Percentiles rank a stretch among this genome's conserved stretches.
These are phyloP conservation scores for Chrysosphaeria jannelii DNA, from an alignment of 2,329 filamentous ascomycete species.

Conservation along the genomic window DNA sequence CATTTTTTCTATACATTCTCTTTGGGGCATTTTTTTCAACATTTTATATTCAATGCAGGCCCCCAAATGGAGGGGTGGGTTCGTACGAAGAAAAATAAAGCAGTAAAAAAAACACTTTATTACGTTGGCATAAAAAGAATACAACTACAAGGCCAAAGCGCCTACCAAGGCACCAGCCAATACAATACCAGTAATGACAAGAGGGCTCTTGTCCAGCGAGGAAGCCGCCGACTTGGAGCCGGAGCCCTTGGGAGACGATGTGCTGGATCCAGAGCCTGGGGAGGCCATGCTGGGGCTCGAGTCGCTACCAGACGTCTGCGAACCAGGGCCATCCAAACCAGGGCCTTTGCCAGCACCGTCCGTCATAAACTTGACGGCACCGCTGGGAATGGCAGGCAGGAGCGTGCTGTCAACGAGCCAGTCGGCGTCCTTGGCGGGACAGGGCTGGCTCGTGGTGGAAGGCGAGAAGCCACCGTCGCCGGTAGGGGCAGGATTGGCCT, in stretches of 20 bases:
- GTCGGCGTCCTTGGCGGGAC: slow-evolving; percentile 16
- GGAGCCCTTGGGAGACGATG: slow-evolving; percentile 7
- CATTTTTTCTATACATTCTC: too few species aligned
- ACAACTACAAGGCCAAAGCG: slow-evolving; percentile 13
- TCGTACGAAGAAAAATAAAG: too few species aligned
- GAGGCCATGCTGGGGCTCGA: slow-evolving; percentile 13
- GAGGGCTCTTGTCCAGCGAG: slow-evolving; percentile 11
- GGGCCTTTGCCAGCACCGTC: slow-evolving; percentile 21
- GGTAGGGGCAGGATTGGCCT: slow-evolving; percentile 18
- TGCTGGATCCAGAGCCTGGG: slow-evolving; percentile 11
- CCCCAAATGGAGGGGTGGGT: too few species aligned
- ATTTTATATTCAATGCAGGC: too few species aligned
- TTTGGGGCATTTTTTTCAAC: too few species aligned
- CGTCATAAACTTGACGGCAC: slow-evolving; percentile 21
- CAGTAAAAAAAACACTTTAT: too few species aligned
- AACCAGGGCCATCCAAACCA: slow-evolving; percentile 20
- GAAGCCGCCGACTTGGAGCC: slow-evolving; percentile 8
- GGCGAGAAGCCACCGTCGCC: slow-evolving; percentile 18
- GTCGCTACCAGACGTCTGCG: slow-evolving; percentile 18
- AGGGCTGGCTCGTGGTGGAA: slow-evolving; percentile 15
- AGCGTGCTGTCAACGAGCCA: slow-evolving; percentile 21
- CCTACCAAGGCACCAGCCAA: slow-evolving; percentile 11
- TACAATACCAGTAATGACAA: slow-evolving; percentile 10
- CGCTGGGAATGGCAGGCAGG: slow-evolving; percentile 20
- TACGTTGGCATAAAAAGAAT: too few species aligned